These are phyloP conservation scores for Oxytropis ochrocephala DNA, from an alignment of 306 rosid species.

Conservation along the genomic window DNA sequence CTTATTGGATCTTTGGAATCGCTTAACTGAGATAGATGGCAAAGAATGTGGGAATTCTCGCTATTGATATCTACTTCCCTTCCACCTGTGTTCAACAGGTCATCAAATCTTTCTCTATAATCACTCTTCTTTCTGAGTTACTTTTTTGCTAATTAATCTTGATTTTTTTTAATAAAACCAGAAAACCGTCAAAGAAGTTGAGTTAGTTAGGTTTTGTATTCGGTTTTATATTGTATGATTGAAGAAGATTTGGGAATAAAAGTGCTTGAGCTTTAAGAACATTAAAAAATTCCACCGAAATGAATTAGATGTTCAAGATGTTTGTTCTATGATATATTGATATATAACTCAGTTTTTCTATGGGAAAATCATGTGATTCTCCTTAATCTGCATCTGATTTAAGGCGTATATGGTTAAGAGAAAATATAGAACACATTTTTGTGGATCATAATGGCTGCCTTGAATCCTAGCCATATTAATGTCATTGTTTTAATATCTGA, in stretches of 20 bases:
- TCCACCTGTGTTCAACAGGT: slow-evolving; percentile 80
- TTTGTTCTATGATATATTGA: not conserved
- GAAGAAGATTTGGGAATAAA: not conserved
- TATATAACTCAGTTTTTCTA: not conserved
- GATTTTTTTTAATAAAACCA: not conserved
- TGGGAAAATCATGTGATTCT: slow-evolving; percentile 9
- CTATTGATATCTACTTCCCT: slow-evolving; percentile 87
- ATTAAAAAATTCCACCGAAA: not conserved
- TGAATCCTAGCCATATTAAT: not conserved
- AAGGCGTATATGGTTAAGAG: not conserved
- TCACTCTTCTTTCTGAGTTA: not conserved
- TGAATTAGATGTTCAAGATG: no score
- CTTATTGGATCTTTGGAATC: not conserved
- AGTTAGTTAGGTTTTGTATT: not conserved
- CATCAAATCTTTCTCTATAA: not conserved
- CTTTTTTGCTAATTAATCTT: not conserved
- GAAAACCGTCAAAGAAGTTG: not conserved
- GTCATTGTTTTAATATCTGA: not conserved
- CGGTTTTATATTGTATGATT: not conserved
- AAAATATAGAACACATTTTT: no score
- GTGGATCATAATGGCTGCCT: not conserved
- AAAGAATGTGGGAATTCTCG: slow-evolving; percentile 81
- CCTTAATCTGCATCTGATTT: not conserved
- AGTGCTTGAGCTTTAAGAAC: not conserved
- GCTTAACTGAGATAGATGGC: slow-evolving; percentile 14